phyloP scores from a whole-genome alignment of 371 early-diverging fungal species.

The Capillidium heterosporum region DNA sequence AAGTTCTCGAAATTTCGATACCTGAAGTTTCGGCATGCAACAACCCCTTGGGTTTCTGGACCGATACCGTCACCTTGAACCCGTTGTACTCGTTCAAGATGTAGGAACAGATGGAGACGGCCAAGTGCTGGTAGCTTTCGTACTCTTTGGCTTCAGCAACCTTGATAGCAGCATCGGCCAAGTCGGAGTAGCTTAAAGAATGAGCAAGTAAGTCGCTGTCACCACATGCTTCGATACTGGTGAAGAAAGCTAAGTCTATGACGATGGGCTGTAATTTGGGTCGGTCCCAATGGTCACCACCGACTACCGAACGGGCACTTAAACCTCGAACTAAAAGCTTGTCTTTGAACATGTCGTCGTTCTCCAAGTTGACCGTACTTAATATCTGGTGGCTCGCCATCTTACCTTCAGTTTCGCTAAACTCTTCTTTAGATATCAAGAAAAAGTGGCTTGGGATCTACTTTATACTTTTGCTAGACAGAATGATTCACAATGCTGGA shows the following conservation, averaged over 20 bases:
- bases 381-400: too few relatives aligned
- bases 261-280: constrained; percentile 69
- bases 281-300: constrained; percentile 88
- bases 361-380: not conserved
- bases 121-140: constrained; percentile 51
- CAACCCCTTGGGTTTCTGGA: constrained; percentile 82
- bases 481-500: too few relatives aligned
- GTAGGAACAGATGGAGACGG: constrained; percentile 37
- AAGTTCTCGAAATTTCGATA: constrained; percentile 59
- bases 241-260: constrained; percentile 50
- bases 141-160: constrained; percentile 53
- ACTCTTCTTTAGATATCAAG: too few relatives aligned
- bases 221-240: constrained; percentile 59
- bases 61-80: constrained; percentile 41
- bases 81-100: constrained; percentile 37
- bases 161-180: constrained; percentile 54
- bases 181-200: constrained; percentile 68
- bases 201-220: constrained; percentile 50
- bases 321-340: constrained; percentile 66
- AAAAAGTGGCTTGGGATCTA: too few relatives aligned
- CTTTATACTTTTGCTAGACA: too few relatives aligned
- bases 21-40: constrained; percentile 78
- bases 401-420: too few relatives aligned
- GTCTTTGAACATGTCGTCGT: constrained; percentile 19
- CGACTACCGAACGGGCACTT: constrained; percentile 64